A percentile compares a stretch with the other conserved stretches of the same genome.
phyloP scores from a whole-genome alignment of 2,329 filamentous ascomycete genomes.

The Claviceps maximensis region DNA sequence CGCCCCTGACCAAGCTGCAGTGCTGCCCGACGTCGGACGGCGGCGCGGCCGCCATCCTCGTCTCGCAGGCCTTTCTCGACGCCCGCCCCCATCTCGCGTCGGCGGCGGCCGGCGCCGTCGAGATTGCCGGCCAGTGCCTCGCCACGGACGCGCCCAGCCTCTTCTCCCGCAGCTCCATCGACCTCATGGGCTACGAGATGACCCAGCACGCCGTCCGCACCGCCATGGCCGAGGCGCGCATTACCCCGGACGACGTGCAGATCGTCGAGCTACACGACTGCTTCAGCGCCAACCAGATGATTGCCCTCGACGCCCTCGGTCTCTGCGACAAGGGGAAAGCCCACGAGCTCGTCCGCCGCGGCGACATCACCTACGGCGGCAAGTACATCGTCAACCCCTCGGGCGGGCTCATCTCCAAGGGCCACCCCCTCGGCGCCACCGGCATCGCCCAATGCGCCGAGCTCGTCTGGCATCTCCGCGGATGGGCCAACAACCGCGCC shows the following conservation, averaged over 20 bases:
- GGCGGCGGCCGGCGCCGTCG: constrained; percentile 54
- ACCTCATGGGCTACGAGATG: constrained; percentile 86
- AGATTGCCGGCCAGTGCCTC: constrained; percentile 77
- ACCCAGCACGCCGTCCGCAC: constrained; percentile 52
- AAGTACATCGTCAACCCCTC: constrained; percentile 82
- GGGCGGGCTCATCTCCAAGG: constrained; percentile 89
- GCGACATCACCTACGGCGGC: constrained; percentile 86
- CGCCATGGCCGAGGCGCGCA: constrained; percentile 62
- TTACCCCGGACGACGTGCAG: constrained; percentile 56
- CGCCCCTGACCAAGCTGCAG: constrained; percentile 91
- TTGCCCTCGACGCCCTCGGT: constrained; percentile 75
- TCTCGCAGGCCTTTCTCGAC: constrained; percentile 80
- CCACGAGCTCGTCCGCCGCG: constrained; percentile 74
- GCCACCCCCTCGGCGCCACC: constrained; percentile 84
- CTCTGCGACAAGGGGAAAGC: constrained; percentile 69
- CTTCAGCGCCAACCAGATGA: constrained; percentile 91
- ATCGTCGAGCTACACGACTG: constrained; percentile 94
- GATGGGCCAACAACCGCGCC: constrained; percentile 86
- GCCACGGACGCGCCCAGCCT: constrained; percentile 72
- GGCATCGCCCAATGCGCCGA: constrained; percentile 95
- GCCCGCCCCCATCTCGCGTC: constrained; percentile 61
- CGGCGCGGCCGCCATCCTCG: constrained; percentile 74
- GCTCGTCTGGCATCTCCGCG: constrained; percentile 86
- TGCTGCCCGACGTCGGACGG: constrained; percentile 96
- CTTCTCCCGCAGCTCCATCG: constrained; percentile 70